A percentile compares a stretch with the other conserved stretches of the same genome.
Evolutionary conservation across 2,329 filamentous ascomycete species (phyloP).

Genomic region (Cladosporium phlei): DNA sequence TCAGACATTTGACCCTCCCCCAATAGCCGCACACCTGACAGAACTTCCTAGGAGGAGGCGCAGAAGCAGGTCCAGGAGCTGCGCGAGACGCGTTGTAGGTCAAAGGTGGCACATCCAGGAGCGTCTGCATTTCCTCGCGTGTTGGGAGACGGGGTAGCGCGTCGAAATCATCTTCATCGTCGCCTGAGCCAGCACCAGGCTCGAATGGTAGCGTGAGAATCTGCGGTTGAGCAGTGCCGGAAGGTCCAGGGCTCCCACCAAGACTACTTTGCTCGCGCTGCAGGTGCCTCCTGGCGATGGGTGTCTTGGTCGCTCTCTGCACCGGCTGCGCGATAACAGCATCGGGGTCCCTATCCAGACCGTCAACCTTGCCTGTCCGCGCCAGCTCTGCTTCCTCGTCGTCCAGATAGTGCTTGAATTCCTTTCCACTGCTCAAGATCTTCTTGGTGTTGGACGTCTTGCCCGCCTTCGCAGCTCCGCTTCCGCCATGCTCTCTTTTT

Average conservation of each 20-base stretch:
- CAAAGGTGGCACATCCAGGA: conserved; percentile 61
- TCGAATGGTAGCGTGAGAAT: conserved; percentile 12
- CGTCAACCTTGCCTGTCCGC: conserved; percentile 28
- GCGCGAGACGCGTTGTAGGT: conserved; percentile 60
- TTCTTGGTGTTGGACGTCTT: conserved; percentile 67
- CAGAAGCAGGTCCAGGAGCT: conserved; percentile 35
- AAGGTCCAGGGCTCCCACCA: conserved; percentile 25
- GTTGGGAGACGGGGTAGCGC: conserved; percentile 23
- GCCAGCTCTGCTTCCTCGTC: conserved; percentile 64
- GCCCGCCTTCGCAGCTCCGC: conserved; percentile 44
- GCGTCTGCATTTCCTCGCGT: conserved; percentile 53
- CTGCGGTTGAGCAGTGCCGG: conserved; percentile 12
- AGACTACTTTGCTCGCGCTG: conserved; percentile 24
- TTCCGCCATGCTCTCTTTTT: conserved; percentile 43
- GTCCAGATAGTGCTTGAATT: conserved; percentile 75
- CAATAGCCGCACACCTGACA: conserved; percentile 80
- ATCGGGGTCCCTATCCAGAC: conserved; percentile 21
- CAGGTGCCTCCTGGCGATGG: conserved; percentile 31
- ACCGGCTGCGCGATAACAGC: conserved; percentile 14
- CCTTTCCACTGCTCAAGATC: conserved; percentile 76
- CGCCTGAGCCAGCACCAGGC: conserved; percentile 18
- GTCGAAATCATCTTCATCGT: conserved; percentile 40
- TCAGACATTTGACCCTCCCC: conserved; percentile 70
- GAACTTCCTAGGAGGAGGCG: conserved; percentile 57
- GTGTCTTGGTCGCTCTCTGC: conserved; percentile 33